A percentile compares a stretch with the other conserved stretches of the same genome.
Evolutionary conservation across 2,329 filamentous ascomycete genomes (phyloP).

Genomic region (Neofusicoccum kwambonambiense): DNA sequence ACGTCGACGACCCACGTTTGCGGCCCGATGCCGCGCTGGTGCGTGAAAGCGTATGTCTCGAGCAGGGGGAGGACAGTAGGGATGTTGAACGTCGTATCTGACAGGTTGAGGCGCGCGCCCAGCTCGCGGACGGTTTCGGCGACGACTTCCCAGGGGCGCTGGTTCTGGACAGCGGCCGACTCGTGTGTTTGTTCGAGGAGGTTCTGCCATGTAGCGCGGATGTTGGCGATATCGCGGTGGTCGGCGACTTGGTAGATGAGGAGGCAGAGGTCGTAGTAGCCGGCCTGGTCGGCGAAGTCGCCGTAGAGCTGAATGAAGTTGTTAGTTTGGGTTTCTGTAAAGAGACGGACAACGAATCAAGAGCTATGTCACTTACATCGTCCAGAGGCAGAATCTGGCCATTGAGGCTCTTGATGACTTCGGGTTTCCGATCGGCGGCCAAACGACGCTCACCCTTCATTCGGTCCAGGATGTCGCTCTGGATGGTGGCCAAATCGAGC

Average conservation of each 20-base stretch:
- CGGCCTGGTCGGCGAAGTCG: slow-evolving; percentile 82
- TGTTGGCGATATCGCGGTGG: slow-evolving; percentile 82
- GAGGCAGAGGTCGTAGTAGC: slow-evolving; percentile 91
- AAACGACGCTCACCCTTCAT: slow-evolving; percentile 73
- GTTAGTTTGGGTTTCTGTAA: slow-evolving; percentile 1
- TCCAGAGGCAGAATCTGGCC: slow-evolving; percentile 75
- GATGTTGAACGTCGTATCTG: slow-evolving; percentile 58
- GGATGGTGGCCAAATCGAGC: slow-evolving; percentile 90
- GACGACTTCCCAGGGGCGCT: slow-evolving; percentile 68
- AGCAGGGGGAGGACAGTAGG: slow-evolving; percentile 55
- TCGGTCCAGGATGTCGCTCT: slow-evolving; percentile 83
- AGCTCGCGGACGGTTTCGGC: slow-evolving; percentile 59
- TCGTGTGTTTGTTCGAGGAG: slow-evolving; percentile 67
- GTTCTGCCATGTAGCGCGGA: slow-evolving; percentile 79
- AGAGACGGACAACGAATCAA: slow-evolving; percentile 36
- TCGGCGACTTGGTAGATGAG: slow-evolving; percentile 90
- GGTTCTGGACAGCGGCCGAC: slow-evolving; percentile 47
- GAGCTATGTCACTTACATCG: slow-evolving; percentile 36
- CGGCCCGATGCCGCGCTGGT: slow-evolving; percentile 48
- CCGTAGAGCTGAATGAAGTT: slow-evolving; percentile 72
- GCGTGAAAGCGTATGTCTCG: slow-evolving; percentile 55
- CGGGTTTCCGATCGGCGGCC: slow-evolving; percentile 58
- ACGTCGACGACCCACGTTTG: slow-evolving; percentile 63
- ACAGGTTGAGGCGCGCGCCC: slow-evolving; percentile 55
- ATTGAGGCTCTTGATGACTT: slow-evolving; percentile 68